phyloP scores from a whole-genome alignment of 805 yeast species.

The Novakomyces olei region DNA sequence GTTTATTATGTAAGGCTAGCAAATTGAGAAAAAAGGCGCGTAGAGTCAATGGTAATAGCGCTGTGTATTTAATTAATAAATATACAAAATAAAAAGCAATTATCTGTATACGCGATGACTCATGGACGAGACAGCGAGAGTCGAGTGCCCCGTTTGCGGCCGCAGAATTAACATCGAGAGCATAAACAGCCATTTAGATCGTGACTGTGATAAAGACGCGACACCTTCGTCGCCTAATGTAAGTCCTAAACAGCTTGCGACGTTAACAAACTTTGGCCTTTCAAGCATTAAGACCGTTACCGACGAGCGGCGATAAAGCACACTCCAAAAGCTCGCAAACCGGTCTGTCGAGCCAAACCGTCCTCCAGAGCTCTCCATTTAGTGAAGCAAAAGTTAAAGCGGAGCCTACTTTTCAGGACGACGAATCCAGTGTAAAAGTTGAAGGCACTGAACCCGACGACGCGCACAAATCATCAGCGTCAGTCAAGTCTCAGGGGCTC shows the following conservation, averaged over 20 bases:
- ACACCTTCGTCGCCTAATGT: neutral
- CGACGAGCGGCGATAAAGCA: neutral
- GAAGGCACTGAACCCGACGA: neutral
- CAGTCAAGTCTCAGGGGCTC: neutral
- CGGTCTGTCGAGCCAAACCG: too few species aligned
- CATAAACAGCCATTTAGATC: constrained; percentile 2
- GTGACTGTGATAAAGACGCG: neutral
- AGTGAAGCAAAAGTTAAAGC: too few species aligned
- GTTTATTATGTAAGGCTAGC: too few species aligned
- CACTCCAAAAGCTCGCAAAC: too few species aligned
- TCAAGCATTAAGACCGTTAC: neutral
- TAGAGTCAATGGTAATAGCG: too few species aligned
- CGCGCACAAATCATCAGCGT: neutral
- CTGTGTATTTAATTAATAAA: too few species aligned
- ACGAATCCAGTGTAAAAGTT: neutral
- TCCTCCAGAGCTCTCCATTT: too few species aligned
- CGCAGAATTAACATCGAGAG: neutral
- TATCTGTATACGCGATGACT: too few species aligned
- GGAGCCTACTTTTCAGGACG: neutral
- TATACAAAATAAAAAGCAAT: too few species aligned
- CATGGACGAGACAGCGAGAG: neutral
- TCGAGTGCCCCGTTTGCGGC: neutral
- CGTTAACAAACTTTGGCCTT: neutral
- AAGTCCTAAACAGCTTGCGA: neutral
- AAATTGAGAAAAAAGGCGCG: too few species aligned